These are phyloP conservation scores for Hirschfeldia incana DNA, from an alignment of 345 rosid genomes.

Conservation along the genomic window DNA sequence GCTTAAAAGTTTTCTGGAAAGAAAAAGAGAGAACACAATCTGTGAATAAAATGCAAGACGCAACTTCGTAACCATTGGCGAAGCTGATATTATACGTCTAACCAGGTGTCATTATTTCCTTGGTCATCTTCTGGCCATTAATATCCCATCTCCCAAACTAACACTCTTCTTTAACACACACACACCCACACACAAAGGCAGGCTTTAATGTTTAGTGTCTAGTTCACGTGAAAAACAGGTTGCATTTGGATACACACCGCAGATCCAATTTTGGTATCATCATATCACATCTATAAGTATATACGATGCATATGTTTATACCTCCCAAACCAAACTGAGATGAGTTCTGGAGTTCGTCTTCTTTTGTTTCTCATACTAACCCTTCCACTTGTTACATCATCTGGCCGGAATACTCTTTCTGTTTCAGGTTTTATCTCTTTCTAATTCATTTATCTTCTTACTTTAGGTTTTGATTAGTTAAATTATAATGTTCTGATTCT, in stretches of 20 bases:
- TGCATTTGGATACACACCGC: neutral
- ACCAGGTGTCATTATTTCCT: slow-evolving; percentile 18
- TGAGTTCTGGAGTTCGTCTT: slow-evolving; percentile 24
- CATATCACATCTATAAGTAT: slow-evolving; percentile 24
- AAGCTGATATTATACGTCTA: neutral
- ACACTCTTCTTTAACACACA: slow-evolving; percentile 15
- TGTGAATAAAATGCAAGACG: neutral
- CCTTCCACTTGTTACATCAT: slow-evolving; percentile 31
- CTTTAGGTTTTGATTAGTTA: neutral
- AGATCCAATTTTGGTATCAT: slow-evolving; percentile 2
- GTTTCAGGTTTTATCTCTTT: slow-evolving; percentile 25
- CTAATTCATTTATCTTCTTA: neutral
- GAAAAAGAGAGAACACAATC: neutral
- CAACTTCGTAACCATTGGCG: neutral
- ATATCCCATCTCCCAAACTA: slow-evolving; percentile 36
- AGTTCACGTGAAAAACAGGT: slow-evolving; percentile 1
- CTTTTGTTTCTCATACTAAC: slow-evolving; percentile 27
- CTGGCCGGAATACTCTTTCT: slow-evolving; percentile 14
- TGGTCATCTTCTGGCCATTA: slow-evolving; percentile 27
- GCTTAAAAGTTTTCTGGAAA: neutral
- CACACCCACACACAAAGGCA: neutral
- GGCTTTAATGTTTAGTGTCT: slow-evolving; percentile 19
- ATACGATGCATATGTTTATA: neutral
- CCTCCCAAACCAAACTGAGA: slow-evolving; percentile 21
- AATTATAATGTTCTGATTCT: neutral